Evolutionary conservation across 768 basidiomycete genomes (phyloP), one percentile per base, ranked within the genome.

Genomic region (Nidularia pulvinata): DNA sequence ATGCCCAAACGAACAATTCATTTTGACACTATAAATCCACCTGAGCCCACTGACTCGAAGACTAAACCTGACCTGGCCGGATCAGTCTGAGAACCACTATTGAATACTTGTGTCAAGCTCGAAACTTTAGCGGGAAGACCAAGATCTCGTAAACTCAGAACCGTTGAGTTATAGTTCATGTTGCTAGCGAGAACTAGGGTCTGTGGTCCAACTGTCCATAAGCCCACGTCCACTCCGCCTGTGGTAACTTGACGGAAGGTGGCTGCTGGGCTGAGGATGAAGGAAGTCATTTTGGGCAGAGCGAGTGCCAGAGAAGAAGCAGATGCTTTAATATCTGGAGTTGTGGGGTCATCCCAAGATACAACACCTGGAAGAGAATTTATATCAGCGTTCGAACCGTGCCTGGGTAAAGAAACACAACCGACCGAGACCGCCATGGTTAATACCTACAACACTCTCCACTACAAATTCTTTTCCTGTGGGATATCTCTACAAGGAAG

Each of bases 401-500:
- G 4, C 25, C 39, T 46, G 6, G 7, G 13, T n/a, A 46, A n/a
- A 46, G 13, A 46, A n/a, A 46, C 9, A n/a, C 14, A 46, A 61
- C 74, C 22, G 57, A 70, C 85, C 86, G 5, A 83, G 64, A 1
- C 74, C 86, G 5, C 89, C 87, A 51, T 90, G 88, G 55, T 88
- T 90, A 63, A 91, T 83, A 1, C 79, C 84, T 14, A 91, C 63
- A 34, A 87, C 75, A 57, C 76, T 80, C 68, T 89, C 73, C 3
- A 89, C 79, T 13, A 89, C 73, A 63, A 80, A 91, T 63, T 91
- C 88, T 50, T 78, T 72, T 6, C 89, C 88, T 0, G 86, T 89
- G 0, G 90, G 90, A 45, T 65, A 69, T 5, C 83, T 75, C 61
- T 76, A 44, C 11, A 22, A 43, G 48, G 11, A n/a, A 33, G 39